These are phyloP conservation scores for Plasmodium vinckei DNA, from an alignment of 169 alveolate species.

Conservation along the genomic window DNA sequence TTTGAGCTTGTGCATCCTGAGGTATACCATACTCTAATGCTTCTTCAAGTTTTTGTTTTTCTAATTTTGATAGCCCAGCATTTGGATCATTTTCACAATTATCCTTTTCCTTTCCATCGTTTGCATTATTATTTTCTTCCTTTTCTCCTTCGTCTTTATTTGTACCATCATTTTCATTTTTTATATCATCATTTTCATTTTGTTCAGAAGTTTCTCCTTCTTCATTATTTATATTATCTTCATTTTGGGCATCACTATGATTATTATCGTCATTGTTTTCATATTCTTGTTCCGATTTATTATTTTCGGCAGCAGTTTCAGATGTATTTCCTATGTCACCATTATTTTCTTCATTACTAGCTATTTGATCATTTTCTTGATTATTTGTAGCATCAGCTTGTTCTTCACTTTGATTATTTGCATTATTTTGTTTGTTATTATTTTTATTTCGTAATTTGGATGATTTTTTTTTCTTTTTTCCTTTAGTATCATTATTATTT, in stretches of 20 bases:
- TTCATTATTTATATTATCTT: not conserved
- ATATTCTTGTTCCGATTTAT: not conserved
- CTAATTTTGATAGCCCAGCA: constrained; percentile 1
- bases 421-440: not conserved
- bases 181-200: not conserved
- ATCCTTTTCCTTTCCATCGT: constrained; percentile 9
- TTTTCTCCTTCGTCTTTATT: not conserved
- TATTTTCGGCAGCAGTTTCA: not conserved
- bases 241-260: not conserved
- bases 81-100: constrained; percentile 15
- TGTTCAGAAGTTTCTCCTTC: not conserved
- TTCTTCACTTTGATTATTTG: not conserved
- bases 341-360: not conserved
- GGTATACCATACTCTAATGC: constrained; percentile 59
- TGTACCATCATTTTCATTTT: not conserved
- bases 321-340: not conserved
- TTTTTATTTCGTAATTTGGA: constrained; percentile 6
- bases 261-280: not conserved
- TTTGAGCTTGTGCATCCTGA: constrained; percentile 12
- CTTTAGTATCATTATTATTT: constrained; percentile 17
- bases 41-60: constrained; percentile 49
- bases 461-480: constrained; percentile 7
- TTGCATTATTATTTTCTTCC: not conserved
- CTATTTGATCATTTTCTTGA: not conserved
- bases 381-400: not conserved